Base-by-base conservation (phyloP, 1,139 yeast species). In the Casaregolazyma suthepensis region DNA sequence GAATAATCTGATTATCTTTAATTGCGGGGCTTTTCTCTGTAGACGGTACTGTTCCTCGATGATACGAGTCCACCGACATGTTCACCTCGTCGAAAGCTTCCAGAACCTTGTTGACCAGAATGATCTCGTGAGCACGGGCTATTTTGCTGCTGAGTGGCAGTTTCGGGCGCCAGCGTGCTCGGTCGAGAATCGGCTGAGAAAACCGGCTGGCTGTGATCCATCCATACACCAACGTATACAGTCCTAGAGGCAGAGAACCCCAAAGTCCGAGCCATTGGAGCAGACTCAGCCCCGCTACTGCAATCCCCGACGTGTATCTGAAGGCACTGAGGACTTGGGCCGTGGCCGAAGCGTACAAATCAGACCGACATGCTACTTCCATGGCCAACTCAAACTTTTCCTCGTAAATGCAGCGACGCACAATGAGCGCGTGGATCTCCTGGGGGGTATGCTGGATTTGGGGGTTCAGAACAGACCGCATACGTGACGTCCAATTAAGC, bases 51-150 rank as follows among this genome's bases (percentile, higher is more conserved):
- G 10, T 22, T 3, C 47, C 47, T 15, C 48, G 45, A 47, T 61
- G 63, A 51, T 52, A 61, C 45, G 60, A 61, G 26, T 53, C 52
- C 6, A 58, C 58, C 23, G 46, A 43, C 20, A 35, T 59, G 13
- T 56, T 53, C 29, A 54, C 22, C 43, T 62, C 63, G 18, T 56
- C 58, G 26, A 53, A 59, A 12, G 56, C 63, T 4, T 50, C 53
- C 3, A 58, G 56, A 12, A 62, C 57, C 10, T 63, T 48, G 22
- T 55, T 52, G 31, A 59, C 54, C 54, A 62, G 51, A 3, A 35
- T 20, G 23, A 62, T 52, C 48, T 59, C 58, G 13, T 50, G 42
- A 7, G 50, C 19, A 2, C 60, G 53, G 5, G 46, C 38, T 2
- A 52, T 18, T 17, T 56, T 51, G 26, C 58, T 51, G 17, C 43